Percentiles rank a stretch among this genome's conserved stretches.
Conservation (phyloP, 129 eudicot genomes). For the Saussurea involucrata region DNA sequence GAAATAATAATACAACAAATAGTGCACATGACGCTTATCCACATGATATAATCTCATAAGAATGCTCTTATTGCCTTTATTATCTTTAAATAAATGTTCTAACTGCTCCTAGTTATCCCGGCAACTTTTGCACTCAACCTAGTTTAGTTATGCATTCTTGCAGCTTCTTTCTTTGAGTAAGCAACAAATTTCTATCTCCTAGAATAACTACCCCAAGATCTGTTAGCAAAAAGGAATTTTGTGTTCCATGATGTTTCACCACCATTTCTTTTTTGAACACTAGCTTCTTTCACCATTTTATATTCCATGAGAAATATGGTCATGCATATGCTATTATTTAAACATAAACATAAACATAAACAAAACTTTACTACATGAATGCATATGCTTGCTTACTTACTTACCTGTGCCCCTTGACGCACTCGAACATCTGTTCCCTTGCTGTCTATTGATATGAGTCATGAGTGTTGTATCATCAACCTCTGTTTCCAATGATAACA, state of each 20-base stretch:
- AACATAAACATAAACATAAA: background rate
- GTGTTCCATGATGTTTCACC: no score
- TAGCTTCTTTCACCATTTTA: no score
- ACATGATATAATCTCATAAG: background rate
- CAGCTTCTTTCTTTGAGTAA: background rate
- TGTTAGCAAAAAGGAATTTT: background rate
- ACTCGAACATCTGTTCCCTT: slow-evolving; percentile 93
- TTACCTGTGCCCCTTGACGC: slow-evolving; percentile 97
- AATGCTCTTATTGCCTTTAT: background rate
- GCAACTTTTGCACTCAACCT: background rate
- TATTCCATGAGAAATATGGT: no score
- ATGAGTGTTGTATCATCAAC: slow-evolving; percentile 96
- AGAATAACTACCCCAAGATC: no score
- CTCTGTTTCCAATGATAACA: slow-evolving; percentile 67
- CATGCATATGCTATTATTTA: no score
- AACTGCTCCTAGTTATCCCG: background rate
- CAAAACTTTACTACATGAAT: background rate
- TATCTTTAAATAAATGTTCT: background rate
- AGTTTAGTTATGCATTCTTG: background rate
- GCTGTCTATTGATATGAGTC: slow-evolving; percentile 97
- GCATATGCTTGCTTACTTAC: no score
- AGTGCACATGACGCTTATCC: background rate
- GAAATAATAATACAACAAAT: no score
- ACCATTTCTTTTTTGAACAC: no score
- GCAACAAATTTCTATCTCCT: background rate